These are phyloP conservation scores for Pseudopyricularia cyperi DNA, from an alignment of 2,329 filamentous ascomycete species.

Conservation along the genomic window DNA sequence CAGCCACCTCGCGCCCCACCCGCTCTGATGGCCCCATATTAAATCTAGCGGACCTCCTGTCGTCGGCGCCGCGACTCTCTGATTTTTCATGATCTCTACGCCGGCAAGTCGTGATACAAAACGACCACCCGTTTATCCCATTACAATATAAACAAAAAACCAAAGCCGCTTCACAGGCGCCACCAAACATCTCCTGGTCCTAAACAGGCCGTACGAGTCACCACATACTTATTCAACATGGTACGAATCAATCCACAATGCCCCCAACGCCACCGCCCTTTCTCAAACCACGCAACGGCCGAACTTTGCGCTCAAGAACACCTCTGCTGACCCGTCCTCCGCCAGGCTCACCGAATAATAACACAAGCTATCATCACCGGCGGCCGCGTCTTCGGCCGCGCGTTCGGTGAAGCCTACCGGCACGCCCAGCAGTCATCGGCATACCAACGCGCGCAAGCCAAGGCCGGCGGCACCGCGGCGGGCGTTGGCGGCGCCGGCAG, in stretches of 20 bases:
- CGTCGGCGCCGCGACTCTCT: background rate
- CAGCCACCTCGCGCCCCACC: background rate
- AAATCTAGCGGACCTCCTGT: background rate
- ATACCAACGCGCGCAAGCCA: slow-evolving; percentile 63
- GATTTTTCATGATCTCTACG: background rate
- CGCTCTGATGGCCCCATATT: no score
- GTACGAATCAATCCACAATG: background rate
- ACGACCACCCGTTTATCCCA: background rate
- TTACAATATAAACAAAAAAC: background rate
- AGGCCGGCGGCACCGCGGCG: slow-evolving; percentile 32
- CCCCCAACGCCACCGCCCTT: background rate
- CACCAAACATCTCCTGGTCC: background rate
- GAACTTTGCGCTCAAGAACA: background rate
- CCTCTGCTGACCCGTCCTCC: background rate
- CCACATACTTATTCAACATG: background rate
- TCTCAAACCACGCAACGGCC: background rate
- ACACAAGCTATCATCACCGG: slow-evolving; percentile 86
- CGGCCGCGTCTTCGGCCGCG: slow-evolving; percentile 80
- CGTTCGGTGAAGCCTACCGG: slow-evolving; percentile 88
- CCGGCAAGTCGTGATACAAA: background rate
- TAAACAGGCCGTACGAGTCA: no score
- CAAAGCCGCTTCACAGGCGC: background rate
- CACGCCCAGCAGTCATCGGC: slow-evolving; percentile 81
- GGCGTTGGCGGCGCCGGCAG: slow-evolving; percentile 56
- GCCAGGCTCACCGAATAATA: slow-evolving; percentile 84